Conservation (phyloP, 305 asterid genomes). For the Fraxinus sp. region DNA sequence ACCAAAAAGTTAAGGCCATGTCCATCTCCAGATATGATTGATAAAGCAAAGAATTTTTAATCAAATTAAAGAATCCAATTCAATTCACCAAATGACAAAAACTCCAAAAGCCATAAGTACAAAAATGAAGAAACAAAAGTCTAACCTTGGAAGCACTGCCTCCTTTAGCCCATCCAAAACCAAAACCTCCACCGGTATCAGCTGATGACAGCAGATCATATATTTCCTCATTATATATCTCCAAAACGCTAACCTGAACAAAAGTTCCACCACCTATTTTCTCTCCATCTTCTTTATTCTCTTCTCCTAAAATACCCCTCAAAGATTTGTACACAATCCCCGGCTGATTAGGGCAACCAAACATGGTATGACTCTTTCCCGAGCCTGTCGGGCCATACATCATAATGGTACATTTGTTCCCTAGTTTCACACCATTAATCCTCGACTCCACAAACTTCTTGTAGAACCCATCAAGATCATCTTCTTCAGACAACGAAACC, state of each 20-base stretch:
- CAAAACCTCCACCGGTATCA: conserved; percentile 63
- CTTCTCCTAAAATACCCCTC: conserved; percentile 73
- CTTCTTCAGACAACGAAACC: conserved; percentile 75
- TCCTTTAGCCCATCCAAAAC: conserved; percentile 70
- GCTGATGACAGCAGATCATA: conserved; percentile 67
- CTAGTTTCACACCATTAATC: conserved; percentile 70
- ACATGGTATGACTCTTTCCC: conserved; percentile 95
- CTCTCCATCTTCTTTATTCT: conserved; percentile 45
- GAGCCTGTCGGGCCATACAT: conserved; percentile 99
- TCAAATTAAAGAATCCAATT: not conserved
- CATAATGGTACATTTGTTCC: conserved; percentile 85
- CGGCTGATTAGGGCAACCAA: conserved; percentile 67
- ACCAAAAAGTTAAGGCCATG: not conserved
- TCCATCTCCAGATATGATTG: not conserved
- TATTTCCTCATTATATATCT: conserved; percentile 85
- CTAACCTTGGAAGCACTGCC: conserved; percentile 78
- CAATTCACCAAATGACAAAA: not conserved
- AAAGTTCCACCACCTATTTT: conserved; percentile 54
- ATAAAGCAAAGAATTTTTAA: not conserved
- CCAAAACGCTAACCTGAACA: conserved; percentile 88
- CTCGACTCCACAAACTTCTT: conserved; percentile 70
- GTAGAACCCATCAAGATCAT: conserved; percentile 72
- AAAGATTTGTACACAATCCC: conserved; percentile 82
- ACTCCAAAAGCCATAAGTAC: not conserved
- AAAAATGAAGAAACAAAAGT: not conserved